Evolutionary conservation across 2,329 filamentous ascomycete genomes (phyloP), one percentile per base, ranked within the genome.

Genomic region (Zalaria obscura): DNA sequence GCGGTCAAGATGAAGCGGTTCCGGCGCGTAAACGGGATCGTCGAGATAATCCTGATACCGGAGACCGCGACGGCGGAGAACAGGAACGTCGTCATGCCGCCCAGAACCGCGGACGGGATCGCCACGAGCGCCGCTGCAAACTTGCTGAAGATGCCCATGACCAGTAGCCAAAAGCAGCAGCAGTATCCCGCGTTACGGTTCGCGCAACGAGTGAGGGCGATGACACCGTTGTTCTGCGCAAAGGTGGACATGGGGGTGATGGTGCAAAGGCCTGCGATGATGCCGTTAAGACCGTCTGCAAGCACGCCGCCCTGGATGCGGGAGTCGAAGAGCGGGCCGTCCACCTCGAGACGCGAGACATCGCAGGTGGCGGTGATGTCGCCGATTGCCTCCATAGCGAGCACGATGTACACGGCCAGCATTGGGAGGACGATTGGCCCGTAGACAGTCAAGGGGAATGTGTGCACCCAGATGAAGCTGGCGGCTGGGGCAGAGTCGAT

Each of bases 171-270:
- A 52, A 82, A 69, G 57, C 75, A 86, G 55, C 78, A 82, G 38
- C 78, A 81, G 57, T 86, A 87, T 4, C 85, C 85, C 4, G 83
- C 85, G 37, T 78, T 81, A 41, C 84, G 75, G 58, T 86, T 89
- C 1, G 84, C 84, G 57, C 83, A 89, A 10, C 83, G 73, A 0
- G 84, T 91, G 36, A 91, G 68, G 0, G 83, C 80, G 46, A 91
- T 88, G 40, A 89, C 82, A 31, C 83, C 83, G 56, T 89, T 88
- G 65, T 89, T 89, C 58, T 88, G 83, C 0, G 83, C 83, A 50
- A 88, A 88, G 1, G 78, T 81, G 1, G 76, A 79, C 75, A 88
- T 83, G 27, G 83, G 83, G 0, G 82, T 83, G 50, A 85, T 83
- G 38, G 83, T 89, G 65, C 78, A 82, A 28, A 91, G 71, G 1